A percentile compares a stretch with the other conserved stretches of the same genome.
phyloP scores from a whole-genome alignment of 495 filamentous ascomycete species.

The Penicillium malachiteum region DNA sequence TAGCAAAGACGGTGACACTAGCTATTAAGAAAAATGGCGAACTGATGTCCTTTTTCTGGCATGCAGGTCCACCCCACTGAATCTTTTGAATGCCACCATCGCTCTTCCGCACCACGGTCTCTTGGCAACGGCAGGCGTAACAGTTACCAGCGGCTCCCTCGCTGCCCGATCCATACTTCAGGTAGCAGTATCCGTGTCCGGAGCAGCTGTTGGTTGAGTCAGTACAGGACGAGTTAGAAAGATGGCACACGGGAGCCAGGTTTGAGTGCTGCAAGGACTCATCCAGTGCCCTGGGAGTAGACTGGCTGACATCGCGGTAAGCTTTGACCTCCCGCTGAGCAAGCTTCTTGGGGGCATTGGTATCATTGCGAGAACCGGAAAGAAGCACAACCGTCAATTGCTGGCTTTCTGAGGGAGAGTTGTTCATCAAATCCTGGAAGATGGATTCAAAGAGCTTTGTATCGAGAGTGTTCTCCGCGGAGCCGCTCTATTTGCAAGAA shows the following conservation, averaged over 20 bases:
- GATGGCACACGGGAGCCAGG: conserved; percentile 57
- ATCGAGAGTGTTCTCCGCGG: background rate
- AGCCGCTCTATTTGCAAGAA: background rate
- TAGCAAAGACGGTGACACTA: conserved; percentile 63
- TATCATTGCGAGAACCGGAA: conserved; percentile 2
- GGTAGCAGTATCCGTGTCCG: conserved; percentile 68
- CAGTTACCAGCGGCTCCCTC: conserved; percentile 50
- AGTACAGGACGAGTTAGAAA: conserved; percentile 57
- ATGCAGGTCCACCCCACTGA: conserved; percentile 79
- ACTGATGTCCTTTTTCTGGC: conserved; percentile 90
- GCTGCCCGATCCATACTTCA: conserved; percentile 51
- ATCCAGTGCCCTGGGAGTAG: conserved; percentile 1
- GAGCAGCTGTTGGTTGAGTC: conserved; percentile 68
- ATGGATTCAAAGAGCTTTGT: conserved; percentile 18
- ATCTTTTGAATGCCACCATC: conserved; percentile 50
- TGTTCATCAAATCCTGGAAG: conserved; percentile 17
- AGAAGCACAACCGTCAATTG: conserved; percentile 28
- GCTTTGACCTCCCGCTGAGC: conserved; percentile 1
- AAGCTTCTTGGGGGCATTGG: background rate
- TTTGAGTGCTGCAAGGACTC: conserved; percentile 17
- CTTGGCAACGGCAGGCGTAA: conserved; percentile 72
- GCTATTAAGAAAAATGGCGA: conserved; percentile 82
- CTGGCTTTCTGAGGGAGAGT: conserved; percentile 13
- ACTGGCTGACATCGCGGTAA: background rate
- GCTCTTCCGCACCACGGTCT: conserved; percentile 46